Evolutionary conservation across 805 yeast genomes (phyloP).

Genomic region (Metschnikowia borealis): DNA sequence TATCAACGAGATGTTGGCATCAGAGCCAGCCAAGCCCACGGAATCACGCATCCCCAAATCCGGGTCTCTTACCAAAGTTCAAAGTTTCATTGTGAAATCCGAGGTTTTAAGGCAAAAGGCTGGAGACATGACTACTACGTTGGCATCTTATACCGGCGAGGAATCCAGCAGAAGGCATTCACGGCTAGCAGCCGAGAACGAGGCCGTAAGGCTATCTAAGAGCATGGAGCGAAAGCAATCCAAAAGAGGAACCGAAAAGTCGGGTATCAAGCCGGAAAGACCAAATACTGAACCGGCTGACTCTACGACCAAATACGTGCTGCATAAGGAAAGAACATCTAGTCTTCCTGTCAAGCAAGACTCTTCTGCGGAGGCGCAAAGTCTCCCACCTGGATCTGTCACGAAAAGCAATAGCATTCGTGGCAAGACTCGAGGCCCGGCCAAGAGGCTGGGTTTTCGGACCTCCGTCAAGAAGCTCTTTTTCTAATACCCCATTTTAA

Average conservation of each 20-base stretch:
- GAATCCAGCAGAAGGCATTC: constrained; percentile 2
- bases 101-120: constrained; percentile 14
- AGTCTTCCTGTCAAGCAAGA: neutral
- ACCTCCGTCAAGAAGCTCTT: constrained; percentile 1
- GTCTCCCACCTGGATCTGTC: neutral
- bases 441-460: neutral
- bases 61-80: constrained; percentile 29
- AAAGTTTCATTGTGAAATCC: constrained; percentile 25
- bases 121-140: constrained; percentile 13
- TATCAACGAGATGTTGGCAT: constrained; percentile 18
- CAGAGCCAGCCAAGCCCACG: constrained; percentile 11
- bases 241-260: neutral
- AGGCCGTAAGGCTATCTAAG: neutral
- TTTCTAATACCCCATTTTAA: neutral
- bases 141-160: constrained; percentile 7
- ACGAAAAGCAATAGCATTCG: neutral
- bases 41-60: constrained; percentile 19
- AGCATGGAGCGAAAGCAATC: neutral
- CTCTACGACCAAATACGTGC: neutral
- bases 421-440: neutral
- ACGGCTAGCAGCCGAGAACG: neutral
- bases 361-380: neutral
- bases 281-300: neutral
- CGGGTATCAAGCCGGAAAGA: neutral
- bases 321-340: neutral